These are phyloP conservation scores for Globomyces sp. DNA, from an alignment of 371 early-diverging fungal species.

Conservation along the genomic window DNA sequence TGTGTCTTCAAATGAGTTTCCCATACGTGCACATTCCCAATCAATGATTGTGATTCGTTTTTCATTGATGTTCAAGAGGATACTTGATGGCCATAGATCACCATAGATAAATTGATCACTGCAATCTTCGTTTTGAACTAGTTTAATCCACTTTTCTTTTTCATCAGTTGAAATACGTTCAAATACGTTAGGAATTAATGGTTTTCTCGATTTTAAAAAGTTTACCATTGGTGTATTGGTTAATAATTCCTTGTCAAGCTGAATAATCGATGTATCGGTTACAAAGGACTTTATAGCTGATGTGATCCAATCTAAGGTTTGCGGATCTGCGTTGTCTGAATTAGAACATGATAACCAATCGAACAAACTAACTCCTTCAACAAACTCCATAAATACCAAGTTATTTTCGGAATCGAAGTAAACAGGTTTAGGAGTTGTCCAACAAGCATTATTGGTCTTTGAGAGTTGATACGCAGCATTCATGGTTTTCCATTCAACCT, in stretches of 20 bases:
- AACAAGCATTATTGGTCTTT: not conserved
- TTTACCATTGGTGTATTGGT: not conserved
- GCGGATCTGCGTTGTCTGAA: not conserved
- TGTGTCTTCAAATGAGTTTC: not conserved
- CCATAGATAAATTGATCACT: not conserved
- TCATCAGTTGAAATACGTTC: not conserved
- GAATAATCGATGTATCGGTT: not conserved
- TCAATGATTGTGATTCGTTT: slow-evolving; percentile 2
- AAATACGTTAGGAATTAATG: not conserved
- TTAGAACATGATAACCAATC: not conserved
- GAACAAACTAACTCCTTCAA: not conserved
- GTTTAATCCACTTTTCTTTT: not conserved
- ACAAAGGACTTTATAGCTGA: not conserved
- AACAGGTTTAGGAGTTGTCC: slow-evolving; percentile 11
- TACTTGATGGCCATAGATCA: slow-evolving; percentile 8
- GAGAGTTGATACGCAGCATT: not conserved
- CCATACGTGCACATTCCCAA: not conserved
- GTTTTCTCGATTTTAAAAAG: not conserved
- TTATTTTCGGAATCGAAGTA: slow-evolving; percentile 4
- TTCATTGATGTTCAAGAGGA: not conserved
- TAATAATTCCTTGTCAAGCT: not conserved
- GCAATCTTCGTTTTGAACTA: not conserved
- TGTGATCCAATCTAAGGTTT: slow-evolving; percentile 6
- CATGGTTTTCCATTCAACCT: not conserved
- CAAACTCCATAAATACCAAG: slow-evolving; percentile 7